Conservation (phyloP, 2,329 filamentous ascomycete genomes). For the Penicillium brasilianum region DNA sequence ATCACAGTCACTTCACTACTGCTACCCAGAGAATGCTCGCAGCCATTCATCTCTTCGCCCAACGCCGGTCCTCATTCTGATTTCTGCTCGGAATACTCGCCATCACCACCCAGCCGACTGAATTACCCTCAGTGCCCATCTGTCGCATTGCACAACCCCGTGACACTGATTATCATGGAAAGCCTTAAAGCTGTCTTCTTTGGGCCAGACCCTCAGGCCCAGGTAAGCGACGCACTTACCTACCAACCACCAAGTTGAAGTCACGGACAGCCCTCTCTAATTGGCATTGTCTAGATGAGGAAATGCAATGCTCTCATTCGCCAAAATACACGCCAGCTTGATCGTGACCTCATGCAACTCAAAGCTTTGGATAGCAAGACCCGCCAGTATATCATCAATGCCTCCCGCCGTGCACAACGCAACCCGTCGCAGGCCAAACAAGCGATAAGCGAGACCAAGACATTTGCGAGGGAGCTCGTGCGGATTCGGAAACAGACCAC, state of each 20-base stretch:
- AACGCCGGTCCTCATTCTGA: constrained; percentile 8
- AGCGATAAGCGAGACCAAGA: constrained; percentile 79
- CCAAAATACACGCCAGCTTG: constrained; percentile 87
- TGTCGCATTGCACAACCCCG: background rate
- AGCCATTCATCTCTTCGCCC: background rate
- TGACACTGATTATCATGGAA: constrained; percentile 71
- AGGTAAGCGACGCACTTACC: constrained; percentile 62
- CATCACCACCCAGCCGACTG: background rate
- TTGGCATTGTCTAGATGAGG: constrained; percentile 68
- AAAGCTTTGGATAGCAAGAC: constrained; percentile 83
- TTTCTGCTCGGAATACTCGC: background rate
- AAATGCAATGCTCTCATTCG: constrained; percentile 95
- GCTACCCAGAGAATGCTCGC: constrained; percentile 3
- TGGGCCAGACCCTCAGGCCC: constrained; percentile 89
- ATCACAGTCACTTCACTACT: background rate
- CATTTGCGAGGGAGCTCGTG: constrained; percentile 86
- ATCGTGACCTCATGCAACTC: constrained; percentile 84
- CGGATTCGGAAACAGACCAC: constrained; percentile 75
- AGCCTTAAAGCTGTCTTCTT: constrained; percentile 83
- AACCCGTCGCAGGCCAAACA: constrained; percentile 80
- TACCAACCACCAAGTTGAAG: background rate
- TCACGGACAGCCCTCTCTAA: constrained; percentile 15
- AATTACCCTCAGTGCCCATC: background rate
- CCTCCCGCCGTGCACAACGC: constrained; percentile 78
- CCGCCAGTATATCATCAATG: constrained; percentile 80